Conservation (phyloP, 2,329 filamentous ascomycete species). For the Penicillium sp. region DNA sequence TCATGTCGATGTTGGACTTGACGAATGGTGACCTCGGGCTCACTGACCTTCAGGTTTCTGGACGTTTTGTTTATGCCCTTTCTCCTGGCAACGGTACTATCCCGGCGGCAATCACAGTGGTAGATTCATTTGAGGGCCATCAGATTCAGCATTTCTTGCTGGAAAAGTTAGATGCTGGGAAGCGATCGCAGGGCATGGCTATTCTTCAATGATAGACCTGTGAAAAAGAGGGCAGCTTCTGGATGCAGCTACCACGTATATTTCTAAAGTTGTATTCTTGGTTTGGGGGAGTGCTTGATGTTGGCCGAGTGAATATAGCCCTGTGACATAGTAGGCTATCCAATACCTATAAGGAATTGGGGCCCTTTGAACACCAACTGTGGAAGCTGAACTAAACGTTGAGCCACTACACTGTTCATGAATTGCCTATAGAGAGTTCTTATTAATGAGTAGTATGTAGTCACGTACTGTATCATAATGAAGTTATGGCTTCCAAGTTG, state of each 20-base stretch:
- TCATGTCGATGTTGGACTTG: constrained; percentile 48
- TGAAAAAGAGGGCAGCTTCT: neutral
- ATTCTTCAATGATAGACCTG: neutral
- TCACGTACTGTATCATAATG: too few species aligned
- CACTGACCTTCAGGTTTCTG: constrained; percentile 55
- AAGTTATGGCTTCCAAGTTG: too few species aligned
- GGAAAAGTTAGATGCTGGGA: constrained; percentile 22
- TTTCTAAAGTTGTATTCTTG: neutral
- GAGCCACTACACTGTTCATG: too few species aligned
- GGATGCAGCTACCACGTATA: neutral
- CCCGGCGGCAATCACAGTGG: constrained; percentile 37
- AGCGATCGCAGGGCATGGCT: constrained; percentile 39
- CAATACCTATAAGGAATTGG: neutral
- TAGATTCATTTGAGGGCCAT: constrained; percentile 40
- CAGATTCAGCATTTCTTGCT: constrained; percentile 41
- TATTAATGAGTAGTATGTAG: too few species aligned
- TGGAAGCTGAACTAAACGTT: too few species aligned
- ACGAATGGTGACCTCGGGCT: constrained; percentile 54
- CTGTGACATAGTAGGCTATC: neutral
- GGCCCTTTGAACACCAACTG: too few species aligned
- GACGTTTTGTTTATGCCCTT: constrained; percentile 60
- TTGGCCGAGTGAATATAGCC: neutral
- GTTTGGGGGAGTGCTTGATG: neutral
- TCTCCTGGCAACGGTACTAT: constrained; percentile 52
- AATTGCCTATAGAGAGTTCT: too few species aligned